Conservation (phyloP, 2,329 filamentous ascomycete genomes). For the Bipolaris oryzae region DNA sequence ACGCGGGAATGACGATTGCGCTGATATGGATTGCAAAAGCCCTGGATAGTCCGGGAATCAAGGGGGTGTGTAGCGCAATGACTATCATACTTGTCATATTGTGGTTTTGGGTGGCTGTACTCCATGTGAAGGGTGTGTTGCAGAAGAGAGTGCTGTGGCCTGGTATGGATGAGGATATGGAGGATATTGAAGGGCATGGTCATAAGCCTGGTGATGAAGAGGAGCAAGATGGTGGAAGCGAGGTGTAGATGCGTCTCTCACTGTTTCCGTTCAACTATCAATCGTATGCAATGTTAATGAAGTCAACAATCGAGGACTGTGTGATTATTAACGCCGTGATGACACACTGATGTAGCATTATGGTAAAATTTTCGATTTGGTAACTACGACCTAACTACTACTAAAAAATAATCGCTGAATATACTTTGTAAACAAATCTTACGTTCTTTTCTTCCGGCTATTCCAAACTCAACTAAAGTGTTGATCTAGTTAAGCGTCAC, state of each 20-base stretch:
- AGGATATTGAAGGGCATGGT: conserved; percentile 33
- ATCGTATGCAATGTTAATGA: too few relatives aligned
- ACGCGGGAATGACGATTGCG: conserved; percentile 64
- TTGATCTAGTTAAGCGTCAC: not conserved
- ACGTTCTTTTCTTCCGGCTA: too few relatives aligned
- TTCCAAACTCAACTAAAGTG: not conserved
- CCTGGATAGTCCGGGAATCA: conserved; percentile 58
- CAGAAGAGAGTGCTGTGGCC: conserved; percentile 59
- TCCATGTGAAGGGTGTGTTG: conserved; percentile 58
- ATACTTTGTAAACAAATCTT: too few relatives aligned
- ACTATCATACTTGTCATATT: conserved; percentile 59
- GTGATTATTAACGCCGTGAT: too few relatives aligned
- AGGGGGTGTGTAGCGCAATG: conserved; percentile 60
- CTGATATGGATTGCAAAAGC: conserved; percentile 61
- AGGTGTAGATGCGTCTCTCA: not conserved
- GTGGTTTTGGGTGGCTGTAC: conserved; percentile 61
- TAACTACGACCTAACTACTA: too few relatives aligned
- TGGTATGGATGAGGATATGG: conserved; percentile 65
- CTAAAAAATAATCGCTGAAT: too few relatives aligned
- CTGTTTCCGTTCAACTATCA: not conserved
- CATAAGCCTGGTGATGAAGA: conserved; percentile 19
- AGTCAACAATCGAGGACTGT: too few relatives aligned
- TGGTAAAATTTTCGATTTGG: too few relatives aligned
- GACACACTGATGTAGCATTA: too few relatives aligned
- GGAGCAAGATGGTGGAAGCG: not conserved